These are phyloP conservation scores for Combretum micranthum DNA, from an alignment of 345 rosid genomes.

Conservation along the genomic window DNA sequence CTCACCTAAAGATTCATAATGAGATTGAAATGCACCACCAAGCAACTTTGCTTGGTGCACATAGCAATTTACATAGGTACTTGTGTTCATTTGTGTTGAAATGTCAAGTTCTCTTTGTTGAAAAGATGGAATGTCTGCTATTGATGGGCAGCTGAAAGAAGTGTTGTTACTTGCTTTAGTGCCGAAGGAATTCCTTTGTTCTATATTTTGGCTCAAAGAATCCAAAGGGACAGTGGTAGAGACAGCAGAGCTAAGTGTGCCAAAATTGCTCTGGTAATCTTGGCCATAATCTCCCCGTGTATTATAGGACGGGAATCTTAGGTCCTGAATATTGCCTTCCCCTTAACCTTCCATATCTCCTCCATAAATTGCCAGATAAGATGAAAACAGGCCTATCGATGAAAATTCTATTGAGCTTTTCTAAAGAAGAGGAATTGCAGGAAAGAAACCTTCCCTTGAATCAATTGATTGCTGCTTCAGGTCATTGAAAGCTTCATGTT, in stretches of 20 bases:
- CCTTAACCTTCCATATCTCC: slow-evolving; percentile 41
- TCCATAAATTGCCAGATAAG: slow-evolving; percentile 26
- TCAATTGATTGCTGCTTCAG: slow-evolving; percentile 62
- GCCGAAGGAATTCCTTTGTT: slow-evolving; percentile 15
- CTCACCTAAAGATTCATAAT: slow-evolving; percentile 51
- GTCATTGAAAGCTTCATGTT: slow-evolving; percentile 27
- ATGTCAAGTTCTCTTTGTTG: slow-evolving; percentile 32
- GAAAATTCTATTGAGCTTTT: slow-evolving; percentile 30
- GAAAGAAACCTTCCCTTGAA: slow-evolving; percentile 27
- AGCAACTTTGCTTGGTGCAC: slow-evolving; percentile 38
- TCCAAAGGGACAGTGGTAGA: slow-evolving; percentile 20
- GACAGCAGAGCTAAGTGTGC: slow-evolving; percentile 24
- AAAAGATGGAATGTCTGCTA: slow-evolving; percentile 20
- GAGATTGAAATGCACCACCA: slow-evolving; percentile 32
- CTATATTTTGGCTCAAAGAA: slow-evolving; percentile 17
- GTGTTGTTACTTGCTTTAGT: slow-evolving; percentile 22
- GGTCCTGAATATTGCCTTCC: slow-evolving; percentile 36
- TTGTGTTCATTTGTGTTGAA: slow-evolving; percentile 24
- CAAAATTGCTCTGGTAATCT: slow-evolving; percentile 26
- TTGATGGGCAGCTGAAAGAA: slow-evolving; percentile 27
- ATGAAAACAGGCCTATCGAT: slow-evolving; percentile 24
- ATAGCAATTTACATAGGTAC: slow-evolving; percentile 23
- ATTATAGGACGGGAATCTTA: slow-evolving; percentile 24
- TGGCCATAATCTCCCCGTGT: slow-evolving; percentile 43
- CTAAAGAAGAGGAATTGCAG: slow-evolving; percentile 19